These are phyloP conservation scores for Boletus austroedulis DNA, from an alignment of 1,284 basidiomycete genomes.

Conservation along the genomic window DNA sequence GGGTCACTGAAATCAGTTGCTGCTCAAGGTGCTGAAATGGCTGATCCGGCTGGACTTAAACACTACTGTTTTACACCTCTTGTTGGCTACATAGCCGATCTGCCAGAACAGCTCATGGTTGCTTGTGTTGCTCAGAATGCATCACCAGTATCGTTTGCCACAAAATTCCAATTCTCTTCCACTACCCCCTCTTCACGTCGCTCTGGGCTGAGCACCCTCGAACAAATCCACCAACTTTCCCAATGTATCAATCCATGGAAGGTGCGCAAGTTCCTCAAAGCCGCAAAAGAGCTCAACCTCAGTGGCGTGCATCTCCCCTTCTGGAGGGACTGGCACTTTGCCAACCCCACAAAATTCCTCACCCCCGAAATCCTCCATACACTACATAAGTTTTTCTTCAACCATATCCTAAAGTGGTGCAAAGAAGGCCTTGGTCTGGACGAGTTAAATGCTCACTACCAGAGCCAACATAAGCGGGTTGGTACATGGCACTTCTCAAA, in stretches of 20 bases:
- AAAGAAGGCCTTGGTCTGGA: neutral
- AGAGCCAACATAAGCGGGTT: slow-evolving; percentile 5
- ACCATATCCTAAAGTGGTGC: slow-evolving; percentile 10
- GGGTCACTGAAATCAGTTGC: neutral
- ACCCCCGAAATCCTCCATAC: neutral
- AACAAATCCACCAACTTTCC: neutral
- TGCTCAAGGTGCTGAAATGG: neutral
- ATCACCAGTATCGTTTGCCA: neutral
- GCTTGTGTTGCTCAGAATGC: neutral
- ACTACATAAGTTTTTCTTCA: neutral
- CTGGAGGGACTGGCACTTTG: neutral
- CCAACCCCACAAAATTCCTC: neutral
- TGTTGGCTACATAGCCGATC: neutral
- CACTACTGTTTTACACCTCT: slow-evolving; percentile 3
- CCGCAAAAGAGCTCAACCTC: neutral
- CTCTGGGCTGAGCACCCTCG: neutral
- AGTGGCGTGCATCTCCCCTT: neutral
- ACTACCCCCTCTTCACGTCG: neutral
- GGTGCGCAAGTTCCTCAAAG: neutral
- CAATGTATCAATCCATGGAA: neutral
- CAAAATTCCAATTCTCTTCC: neutral
- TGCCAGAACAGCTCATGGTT: slow-evolving; percentile 3
- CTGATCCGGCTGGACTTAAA: neutral
- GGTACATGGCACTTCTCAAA: slow-evolving; percentile 3
- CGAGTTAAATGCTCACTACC: slow-evolving; percentile 2